Base-by-base conservation (phyloP, 768 basidiomycete genomes). In the Naganishia vishniacii region DNA sequence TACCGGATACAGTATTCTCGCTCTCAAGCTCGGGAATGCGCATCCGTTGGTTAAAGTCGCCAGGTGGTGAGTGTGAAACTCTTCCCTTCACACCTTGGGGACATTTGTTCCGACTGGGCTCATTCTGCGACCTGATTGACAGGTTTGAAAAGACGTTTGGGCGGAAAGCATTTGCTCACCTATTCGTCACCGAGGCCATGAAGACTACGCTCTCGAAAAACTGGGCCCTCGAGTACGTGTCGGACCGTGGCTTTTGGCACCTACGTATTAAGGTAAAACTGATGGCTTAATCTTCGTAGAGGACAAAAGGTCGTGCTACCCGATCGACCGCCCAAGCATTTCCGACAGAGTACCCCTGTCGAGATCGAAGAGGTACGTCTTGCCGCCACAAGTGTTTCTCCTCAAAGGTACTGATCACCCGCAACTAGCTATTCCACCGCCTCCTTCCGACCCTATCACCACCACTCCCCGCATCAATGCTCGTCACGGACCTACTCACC, bases 181-280 rank as follows among this genome's bases (percentile, higher is more conserved):
- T 99, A 1, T 97, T 95, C 74, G 95, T 99, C 20, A 95, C 95
- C 0, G 77, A 82, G 46, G 90, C 91, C 4, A 92, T 99, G 89
- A 83, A 80, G 59, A 82, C 87, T 44, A 80, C 81, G 66, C 80
- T 99, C 23, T 80, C 83, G 5, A 78, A 82, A 41, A 81, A 88
- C 60, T 97, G 91, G 88, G 77, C 83, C 45, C 79, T 98, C 9
- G 78, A 83, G 92, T 93, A 70, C 48, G 88, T 81, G 4, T n/a
- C n/a, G n/a, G n/a, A n/a, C n/a, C n/a, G n/a, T n/a, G n/a, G n/a
- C n/a, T n/a, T n/a, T n/a, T n/a, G n/a, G n/a, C n/a, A n/a, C n/a
- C n/a, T n/a, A n/a, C n/a, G n/a, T n/a, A n/a, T n/a, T n/a, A n/a
- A n/a, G n/a, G n/a, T n/a, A n/a, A n/a, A n/a, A n/a, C n/a, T n/a